Base-by-base conservation (phyloP, 352 stramenopile species). In the Globisporangium camurandrum region DNA sequence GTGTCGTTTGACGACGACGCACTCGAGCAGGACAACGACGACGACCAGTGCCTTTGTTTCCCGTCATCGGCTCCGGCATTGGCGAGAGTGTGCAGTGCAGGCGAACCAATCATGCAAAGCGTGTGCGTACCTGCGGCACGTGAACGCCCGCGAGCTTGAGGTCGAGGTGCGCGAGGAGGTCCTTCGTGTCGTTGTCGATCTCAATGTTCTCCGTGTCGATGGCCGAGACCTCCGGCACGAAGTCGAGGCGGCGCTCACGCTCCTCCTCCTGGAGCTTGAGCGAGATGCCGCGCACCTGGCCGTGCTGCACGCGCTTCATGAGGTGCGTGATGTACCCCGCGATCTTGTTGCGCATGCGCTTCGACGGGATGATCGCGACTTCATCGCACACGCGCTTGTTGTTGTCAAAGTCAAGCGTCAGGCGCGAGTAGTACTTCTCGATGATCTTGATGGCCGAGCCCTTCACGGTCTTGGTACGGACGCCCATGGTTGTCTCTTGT, bases 291-390 rank as follows among this genome's bases (percentile, higher is more conserved):
- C 97, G 92, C 58, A 99, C 97, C 56, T 97, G 97, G 67, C 97
- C 97, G 70, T 98, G 95, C 71, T 97, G 88, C 84, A 99, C 99
- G 75, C 97, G 93, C 89, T 99, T 99, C 97, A 99, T 99, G 45
- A 99, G 84, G 74, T 99, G 97, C 62, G 97, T 99, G 66, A 98
- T 98, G 86, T 99, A 99, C 56, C 97, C 97, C 30, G 97, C 97
- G 67, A 99, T 99, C 89, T 99, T 99, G 90, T 99, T 99, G 64
- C 97, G 91, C 96, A 99, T 99, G 61, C 97, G 94, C 93, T 99
- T 99, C 56, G 96, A 99, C 49, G 97, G 97, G 59, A 98, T 94
- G 72, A 99, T 98, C 46, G 97, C 96, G 55, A 99, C 96, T 71
- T 98, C 92, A 75, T 96, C 86, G 67, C 82, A 94, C 54, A 95